These are phyloP conservation scores for Tolypocladium cylindrosporum DNA, from an alignment of 2,329 filamentous ascomycete species.

Conservation along the genomic window DNA sequence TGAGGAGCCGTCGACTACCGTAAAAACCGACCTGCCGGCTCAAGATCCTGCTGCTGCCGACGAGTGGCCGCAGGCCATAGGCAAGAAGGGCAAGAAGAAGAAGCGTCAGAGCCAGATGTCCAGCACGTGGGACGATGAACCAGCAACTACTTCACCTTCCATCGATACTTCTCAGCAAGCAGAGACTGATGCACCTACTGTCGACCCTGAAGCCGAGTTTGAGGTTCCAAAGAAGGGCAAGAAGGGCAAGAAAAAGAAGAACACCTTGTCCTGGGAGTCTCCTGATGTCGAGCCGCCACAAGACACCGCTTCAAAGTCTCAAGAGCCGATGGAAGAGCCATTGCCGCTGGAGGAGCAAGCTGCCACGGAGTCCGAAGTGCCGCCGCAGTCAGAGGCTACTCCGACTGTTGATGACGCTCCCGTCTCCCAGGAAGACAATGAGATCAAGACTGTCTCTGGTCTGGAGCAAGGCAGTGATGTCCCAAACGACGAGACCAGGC, in stretches of 20 bases:
- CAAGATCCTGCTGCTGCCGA: not conserved
- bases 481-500: not conserved
- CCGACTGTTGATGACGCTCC: not conserved
- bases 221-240: conserved; percentile 4
- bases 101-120: conserved; percentile 1
- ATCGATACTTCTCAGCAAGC: not conserved
- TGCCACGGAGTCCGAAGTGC: not conserved
- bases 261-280: conserved; percentile 4
- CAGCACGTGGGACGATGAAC: not conserved
- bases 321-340: not conserved
- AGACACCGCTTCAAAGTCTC: not conserved
- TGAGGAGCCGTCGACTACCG: not conserved
- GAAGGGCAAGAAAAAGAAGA: conserved; percentile 11
- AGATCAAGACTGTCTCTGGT: not conserved
- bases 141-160: not conserved
- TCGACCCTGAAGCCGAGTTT: conserved; percentile 1
- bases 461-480: not conserved
- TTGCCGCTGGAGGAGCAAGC: not conserved
- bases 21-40: not conserved
- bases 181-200: not conserved
- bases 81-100: conserved; percentile 8
- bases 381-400: not conserved
- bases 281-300: not conserved
- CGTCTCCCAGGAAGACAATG: not conserved
- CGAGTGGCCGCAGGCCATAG: not conserved